Conservation (phyloP, 257 asterid genomes). For the Solanum dulcamara region DNA sequence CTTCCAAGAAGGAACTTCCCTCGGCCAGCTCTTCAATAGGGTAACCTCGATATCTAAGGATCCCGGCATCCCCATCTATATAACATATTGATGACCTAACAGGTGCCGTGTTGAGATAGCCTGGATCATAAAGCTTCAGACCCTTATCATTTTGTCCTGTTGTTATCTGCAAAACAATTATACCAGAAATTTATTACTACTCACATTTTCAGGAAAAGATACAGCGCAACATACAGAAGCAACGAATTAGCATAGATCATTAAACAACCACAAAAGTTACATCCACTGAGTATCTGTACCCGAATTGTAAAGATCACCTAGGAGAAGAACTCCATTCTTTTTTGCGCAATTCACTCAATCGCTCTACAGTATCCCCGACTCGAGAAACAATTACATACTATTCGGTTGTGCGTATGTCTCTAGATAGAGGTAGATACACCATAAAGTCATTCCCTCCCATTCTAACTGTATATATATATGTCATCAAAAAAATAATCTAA, state of each 20-base stretch:
- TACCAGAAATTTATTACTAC: conserved; percentile 10
- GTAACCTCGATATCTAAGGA: conserved; percentile 91
- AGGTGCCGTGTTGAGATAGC: conserved; percentile 95
- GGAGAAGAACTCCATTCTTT: neutral
- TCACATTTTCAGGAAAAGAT: neutral
- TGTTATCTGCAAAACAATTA: conserved; percentile 44
- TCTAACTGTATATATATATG: neutral
- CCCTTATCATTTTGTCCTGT: conserved; percentile 76
- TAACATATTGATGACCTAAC: conserved; percentile 86
- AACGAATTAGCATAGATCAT: neutral
- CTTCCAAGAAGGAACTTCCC: conserved; percentile 86
- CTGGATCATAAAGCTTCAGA: conserved; percentile 95
- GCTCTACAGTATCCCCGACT: neutral
- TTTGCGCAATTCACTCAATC: neutral
- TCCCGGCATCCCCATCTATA: conserved; percentile 96
- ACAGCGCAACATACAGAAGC: neutral
- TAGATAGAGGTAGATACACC: neutral
- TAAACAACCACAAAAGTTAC: neutral
- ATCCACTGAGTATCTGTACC: neutral
- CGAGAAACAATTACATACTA: neutral
- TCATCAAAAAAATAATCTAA: neutral
- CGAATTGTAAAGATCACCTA: neutral
- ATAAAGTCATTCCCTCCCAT: neutral
- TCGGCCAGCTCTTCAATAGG: conserved; percentile 96
- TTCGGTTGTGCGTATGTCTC: neutral